Conservation (phyloP, 805 yeast species). For the Zygosaccharomyces rouxii region DNA sequence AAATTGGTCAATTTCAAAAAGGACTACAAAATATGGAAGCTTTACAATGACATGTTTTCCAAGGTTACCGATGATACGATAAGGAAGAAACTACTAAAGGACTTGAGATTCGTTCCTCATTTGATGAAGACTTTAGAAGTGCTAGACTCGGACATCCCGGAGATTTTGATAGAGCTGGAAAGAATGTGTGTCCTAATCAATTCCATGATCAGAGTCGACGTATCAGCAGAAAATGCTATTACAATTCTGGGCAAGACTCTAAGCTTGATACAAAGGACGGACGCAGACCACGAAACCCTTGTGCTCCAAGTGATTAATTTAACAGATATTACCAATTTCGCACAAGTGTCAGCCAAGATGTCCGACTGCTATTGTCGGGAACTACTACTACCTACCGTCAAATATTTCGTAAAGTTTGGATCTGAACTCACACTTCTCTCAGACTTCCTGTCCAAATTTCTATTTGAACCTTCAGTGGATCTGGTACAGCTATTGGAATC, state of each 20-base stretch:
- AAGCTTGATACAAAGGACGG: conserved; percentile 7
- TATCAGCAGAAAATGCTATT: conserved; percentile 24
- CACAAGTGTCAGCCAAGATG: conserved; percentile 18
- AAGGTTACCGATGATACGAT: conserved; percentile 25
- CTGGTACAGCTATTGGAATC: conserved; percentile 17
- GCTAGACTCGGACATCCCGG: conserved; percentile 8
- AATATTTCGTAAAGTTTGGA: conserved; percentile 13
- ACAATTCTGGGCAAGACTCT: conserved; percentile 22
- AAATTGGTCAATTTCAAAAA: conserved; percentile 42
- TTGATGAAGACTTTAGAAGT: conserved; percentile 21
- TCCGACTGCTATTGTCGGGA: conserved; percentile 21
- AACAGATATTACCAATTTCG: conserved; percentile 19
- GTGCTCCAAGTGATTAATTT: conserved; percentile 21
- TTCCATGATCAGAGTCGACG: conserved; percentile 24
- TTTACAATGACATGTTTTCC: conserved; percentile 43
- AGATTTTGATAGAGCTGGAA: conserved; percentile 15
- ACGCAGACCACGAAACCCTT: conserved; percentile 6
- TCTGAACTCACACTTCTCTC: conserved; percentile 1
- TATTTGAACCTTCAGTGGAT: conserved; percentile 19
- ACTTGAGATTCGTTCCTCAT: conserved; percentile 38
- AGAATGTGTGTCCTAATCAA: conserved; percentile 23
- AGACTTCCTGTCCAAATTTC: conserved; percentile 5
- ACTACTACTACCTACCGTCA: conserved; percentile 22
- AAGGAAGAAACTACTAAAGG: conserved; percentile 42
- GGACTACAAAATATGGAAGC: conserved; percentile 45